phyloP scores from a whole-genome alignment of 1,139 yeast genomes.

The Saccharomyces hybrid region DNA sequence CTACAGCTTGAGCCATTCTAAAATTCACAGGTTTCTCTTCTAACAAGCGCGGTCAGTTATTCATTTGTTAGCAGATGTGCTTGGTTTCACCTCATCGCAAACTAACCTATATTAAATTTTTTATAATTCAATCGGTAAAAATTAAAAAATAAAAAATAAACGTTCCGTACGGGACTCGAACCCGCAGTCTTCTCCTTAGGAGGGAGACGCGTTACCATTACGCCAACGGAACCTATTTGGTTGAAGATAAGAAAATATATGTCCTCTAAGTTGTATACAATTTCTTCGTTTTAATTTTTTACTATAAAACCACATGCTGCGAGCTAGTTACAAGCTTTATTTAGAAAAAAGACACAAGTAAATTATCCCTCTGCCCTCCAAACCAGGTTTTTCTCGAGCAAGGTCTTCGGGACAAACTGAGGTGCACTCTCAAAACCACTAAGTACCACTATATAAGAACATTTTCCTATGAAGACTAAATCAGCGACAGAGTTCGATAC shows the following conservation, averaged over 20 bases:
- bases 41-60: neutral
- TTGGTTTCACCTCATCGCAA: neutral
- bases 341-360: too few species aligned
- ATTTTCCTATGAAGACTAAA: too few species aligned
- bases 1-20: neutral
- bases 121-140: neutral
- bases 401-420: too few species aligned
- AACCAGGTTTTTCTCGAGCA: too few species aligned
- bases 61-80: neutral
- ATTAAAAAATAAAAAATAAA: constrained; percentile 5
- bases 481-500: too few species aligned
- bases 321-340: neutral
- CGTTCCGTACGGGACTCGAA: constrained; percentile 93
- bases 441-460: too few species aligned
- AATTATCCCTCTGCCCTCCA: too few species aligned
- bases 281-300: neutral
- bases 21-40: neutral
- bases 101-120: neutral
- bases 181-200: constrained; percentile 96
- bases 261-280: neutral
- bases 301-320: neutral
- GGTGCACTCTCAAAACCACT: too few species aligned
- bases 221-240: constrained; percentile 64
- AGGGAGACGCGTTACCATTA: constrained; percentile 94
- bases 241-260: neutral